A percentile compares a stretch with the other conserved stretches of the same genome.
Evolutionary conservation across 2,329 filamentous ascomycete genomes (phyloP).

Genomic region (Alternaria atra): DNA sequence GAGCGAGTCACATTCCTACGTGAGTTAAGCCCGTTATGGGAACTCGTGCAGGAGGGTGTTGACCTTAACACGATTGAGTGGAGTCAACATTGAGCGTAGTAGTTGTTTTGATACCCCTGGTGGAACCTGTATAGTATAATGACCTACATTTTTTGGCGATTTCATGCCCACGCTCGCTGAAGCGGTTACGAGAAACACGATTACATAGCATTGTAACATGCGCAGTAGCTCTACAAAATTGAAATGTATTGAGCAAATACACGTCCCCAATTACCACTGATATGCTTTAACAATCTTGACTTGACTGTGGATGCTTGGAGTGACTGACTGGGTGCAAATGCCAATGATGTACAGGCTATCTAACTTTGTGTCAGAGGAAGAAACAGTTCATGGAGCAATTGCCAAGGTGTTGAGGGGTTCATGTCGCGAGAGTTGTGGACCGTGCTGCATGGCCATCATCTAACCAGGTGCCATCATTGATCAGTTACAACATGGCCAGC

Average conservation of each 20-base stretch:
- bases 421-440: slow-evolving; percentile 6
- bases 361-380: neutral
- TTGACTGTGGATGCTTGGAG: neutral
- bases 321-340: neutral
- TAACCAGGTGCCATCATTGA: slow-evolving; percentile 54
- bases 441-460: slow-evolving; percentile 1
- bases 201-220: slow-evolving; percentile 28
- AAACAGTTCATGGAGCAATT: slow-evolving; percentile 1
- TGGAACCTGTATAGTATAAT: slow-evolving; percentile 36
- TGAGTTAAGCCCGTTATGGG: slow-evolving; percentile 95
- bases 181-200: slow-evolving; percentile 32
- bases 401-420: slow-evolving; percentile 33
- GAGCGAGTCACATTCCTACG: slow-evolving; percentile 92
- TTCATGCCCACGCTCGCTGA: slow-evolving; percentile 35
- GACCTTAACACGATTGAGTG: slow-evolving; percentile 97
- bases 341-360: neutral
- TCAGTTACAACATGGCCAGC: slow-evolving; percentile 66
- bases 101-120: slow-evolving; percentile 23
- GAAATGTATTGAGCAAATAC: slow-evolving; percentile 11
- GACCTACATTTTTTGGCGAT: slow-evolving; percentile 14
- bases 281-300: neutral
- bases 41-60: slow-evolving; percentile 95
- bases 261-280: neutral
- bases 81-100: slow-evolving; percentile 81
- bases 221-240: slow-evolving; percentile 13